Base-by-base conservation (phyloP, 1,284 basidiomycete species). In the Mycena sp. region DNA sequence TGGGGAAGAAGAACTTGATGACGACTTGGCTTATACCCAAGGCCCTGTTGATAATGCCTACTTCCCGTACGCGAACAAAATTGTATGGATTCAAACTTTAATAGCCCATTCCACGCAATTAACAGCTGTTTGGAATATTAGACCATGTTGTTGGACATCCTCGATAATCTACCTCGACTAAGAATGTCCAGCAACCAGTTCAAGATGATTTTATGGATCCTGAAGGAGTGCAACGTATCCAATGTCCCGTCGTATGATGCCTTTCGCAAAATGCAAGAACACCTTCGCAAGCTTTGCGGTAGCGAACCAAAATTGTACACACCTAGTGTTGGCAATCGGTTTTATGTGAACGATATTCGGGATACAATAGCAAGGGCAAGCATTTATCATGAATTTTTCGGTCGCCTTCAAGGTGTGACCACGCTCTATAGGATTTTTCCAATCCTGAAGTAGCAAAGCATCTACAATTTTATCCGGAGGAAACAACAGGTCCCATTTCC, bases 401-500 rank as follows among this genome's bases (percentile, higher is more conserved):
- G 32, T 35, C 14, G 32, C 32, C 37, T 61, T 30, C 54, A 38
- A 11, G 41, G 45, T 10, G 23, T 38, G 1, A 32, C 56, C 7
- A n/a, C n/a, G n/a, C n/a, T n/a, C 44, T 52, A 3, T 26, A 44
- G 35, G 51, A 53, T 19, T 41, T 53, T 25, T 5, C 51, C 32
- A 53, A 53, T 29, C 51, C 51, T 23, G 35, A 40, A 14, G 26
- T 41, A 7, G 51, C 51, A 38, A 19, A 41, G 21, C 32, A 53
- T 41, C 53, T 72, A 3, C 58, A 69, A 4, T 63, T 71, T 37
- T 73, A 73, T 65, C 71, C 72, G 21, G 69, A 72, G 44, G 68
- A 68, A 29, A 35, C 30, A 11, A 50, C 38, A n/a, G 70, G 69
- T 4, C 51, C 59, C 0, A 59, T 72, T n/a, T 69, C 69, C 0